Base-by-base conservation (phyloP, 169 alveolate species). In the Cryptosporidium andersoni region DNA sequence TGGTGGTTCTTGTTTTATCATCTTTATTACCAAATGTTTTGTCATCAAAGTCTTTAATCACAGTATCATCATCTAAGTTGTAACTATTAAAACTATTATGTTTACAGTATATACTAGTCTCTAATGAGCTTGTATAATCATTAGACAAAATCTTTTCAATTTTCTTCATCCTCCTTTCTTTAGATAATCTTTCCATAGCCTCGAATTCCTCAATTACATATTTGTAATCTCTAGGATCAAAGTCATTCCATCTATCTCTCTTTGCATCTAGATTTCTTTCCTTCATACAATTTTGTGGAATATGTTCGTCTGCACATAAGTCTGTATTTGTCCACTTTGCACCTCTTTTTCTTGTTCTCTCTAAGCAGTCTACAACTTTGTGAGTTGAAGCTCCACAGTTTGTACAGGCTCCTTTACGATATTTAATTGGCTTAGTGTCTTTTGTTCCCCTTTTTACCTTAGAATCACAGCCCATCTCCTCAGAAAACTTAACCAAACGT, bases 341-440 rank as follows among this genome's bases (percentile, higher is more conserved):
- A n/a, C 98, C 98, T 66, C 92, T 89, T 90, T 95, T 95, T 66
- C 99, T 89, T 37, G 99, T 99, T 43, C 99, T 92, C 80, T 97
- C 99, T 56, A 95, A 91, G 81, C 99, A 98, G 66, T 93, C 97
- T 91, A 96, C 97, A 74, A 94, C 96, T 80, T 93, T 92, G 89
- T 98, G 99, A 43, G 99, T 96, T 82, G 93, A 90, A 5, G 99
- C 98, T 8, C 99, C 99, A 93, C 99, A 98, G 91, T 98, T 98
- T 60, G 94, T 95, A 64, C 99, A 98, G n/a, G 99, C 99, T 2
- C 98, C 98, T 80, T 96, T 96, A 81, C 98, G 80, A 90, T 91
- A 96, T 82, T 94, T 93, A 2, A 90, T 43, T 40, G 90, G 88
- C 45, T 68, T 81, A 45, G 89, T 65, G 37, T 65, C 52, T 25